Evolutionary conservation across 768 basidiomycete species (phyloP).

Genomic region (Auriscalpium microsporum): DNA sequence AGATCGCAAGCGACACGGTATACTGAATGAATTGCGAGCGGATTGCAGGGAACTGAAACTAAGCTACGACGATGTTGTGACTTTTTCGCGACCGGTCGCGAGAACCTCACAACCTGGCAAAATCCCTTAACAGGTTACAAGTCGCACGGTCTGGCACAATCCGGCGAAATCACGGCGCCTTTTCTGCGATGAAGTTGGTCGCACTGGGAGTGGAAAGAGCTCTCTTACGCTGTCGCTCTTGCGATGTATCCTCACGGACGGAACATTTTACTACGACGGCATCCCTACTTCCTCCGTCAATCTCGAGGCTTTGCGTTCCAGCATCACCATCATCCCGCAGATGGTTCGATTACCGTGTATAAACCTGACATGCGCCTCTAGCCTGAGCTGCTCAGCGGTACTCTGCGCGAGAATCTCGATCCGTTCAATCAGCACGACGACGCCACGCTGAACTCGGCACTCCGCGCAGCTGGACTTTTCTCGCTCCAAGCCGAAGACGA

Average conservation of each 20-base stretch:
- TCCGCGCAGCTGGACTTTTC: constrained; percentile 43
- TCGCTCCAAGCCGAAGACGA: constrained; percentile 30
- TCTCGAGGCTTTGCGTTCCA: constrained; percentile 41
- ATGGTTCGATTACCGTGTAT: constrained; percentile 20
- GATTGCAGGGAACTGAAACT: too few species aligned
- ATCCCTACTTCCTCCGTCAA: constrained; percentile 38
- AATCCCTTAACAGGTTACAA: too few species aligned
- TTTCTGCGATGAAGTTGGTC: constrained; percentile 47
- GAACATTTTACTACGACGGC: constrained; percentile 44
- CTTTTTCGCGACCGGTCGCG: too few species aligned
- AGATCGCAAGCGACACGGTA: too few species aligned
- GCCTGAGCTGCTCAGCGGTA: constrained; percentile 48
- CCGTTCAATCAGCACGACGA: constrained; percentile 52
- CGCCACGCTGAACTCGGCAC: constrained; percentile 37
- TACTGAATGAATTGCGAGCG: too few species aligned
- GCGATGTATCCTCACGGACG: constrained; percentile 45
- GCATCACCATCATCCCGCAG: constrained; percentile 55
- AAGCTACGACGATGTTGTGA: too few species aligned
- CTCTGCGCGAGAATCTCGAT: constrained; percentile 49
- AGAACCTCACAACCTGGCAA: too few species aligned
- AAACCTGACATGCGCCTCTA: constrained; percentile 12
- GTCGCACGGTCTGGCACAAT: too few species aligned
- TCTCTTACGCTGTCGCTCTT: constrained; percentile 46
- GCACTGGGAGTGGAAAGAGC: constrained; percentile 53
- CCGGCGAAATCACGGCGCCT: too few species aligned